These are phyloP conservation scores for Candida pini DNA, from an alignment of 805 yeast genomes.

Conservation along the genomic window DNA sequence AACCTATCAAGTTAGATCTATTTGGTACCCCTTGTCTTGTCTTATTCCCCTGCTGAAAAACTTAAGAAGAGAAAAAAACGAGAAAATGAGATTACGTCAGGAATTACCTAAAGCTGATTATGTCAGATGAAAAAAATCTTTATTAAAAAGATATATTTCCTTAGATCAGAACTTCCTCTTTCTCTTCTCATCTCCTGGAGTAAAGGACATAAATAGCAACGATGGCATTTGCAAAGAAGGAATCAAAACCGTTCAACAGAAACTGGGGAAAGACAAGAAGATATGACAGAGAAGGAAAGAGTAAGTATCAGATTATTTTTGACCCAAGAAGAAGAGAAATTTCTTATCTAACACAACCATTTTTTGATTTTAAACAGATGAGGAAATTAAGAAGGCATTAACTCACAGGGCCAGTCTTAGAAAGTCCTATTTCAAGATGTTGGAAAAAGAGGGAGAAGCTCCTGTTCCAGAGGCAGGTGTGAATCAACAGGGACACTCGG, in stretches of 20 bases:
- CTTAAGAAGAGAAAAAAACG: too few relatives aligned
- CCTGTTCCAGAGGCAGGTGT: slow-evolving; percentile 15
- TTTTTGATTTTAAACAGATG: slow-evolving; percentile 14
- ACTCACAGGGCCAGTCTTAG: slow-evolving; percentile 76
- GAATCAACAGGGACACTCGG: slow-evolving; percentile 4
- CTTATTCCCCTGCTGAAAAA: too few relatives aligned
- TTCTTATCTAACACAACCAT: neutral
- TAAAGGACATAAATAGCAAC: too few relatives aligned
- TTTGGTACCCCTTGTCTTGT: too few relatives aligned
- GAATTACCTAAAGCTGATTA: too few relatives aligned
- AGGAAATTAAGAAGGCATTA: slow-evolving; percentile 73
- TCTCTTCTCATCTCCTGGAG: too few relatives aligned
- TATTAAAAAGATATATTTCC: too few relatives aligned
- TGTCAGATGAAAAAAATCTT: too few relatives aligned
- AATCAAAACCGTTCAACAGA: slow-evolving; percentile 5
- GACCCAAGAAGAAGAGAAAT: neutral
- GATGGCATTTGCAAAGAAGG: too few relatives aligned
- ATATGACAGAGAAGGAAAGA: slow-evolving; percentile 27
- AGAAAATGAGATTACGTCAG: too few relatives aligned
- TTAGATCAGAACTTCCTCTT: too few relatives aligned
- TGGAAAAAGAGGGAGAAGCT: slow-evolving; percentile 63
- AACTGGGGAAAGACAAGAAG: slow-evolving; percentile 6
- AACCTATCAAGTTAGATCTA: too few relatives aligned
- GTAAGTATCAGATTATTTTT: slow-evolving; percentile 7
- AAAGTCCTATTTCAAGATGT: slow-evolving; percentile 72